These are phyloP conservation scores for Kwoniella bestiolae DNA, from an alignment of 768 basidiomycete genomes.

Conservation along the genomic window DNA sequence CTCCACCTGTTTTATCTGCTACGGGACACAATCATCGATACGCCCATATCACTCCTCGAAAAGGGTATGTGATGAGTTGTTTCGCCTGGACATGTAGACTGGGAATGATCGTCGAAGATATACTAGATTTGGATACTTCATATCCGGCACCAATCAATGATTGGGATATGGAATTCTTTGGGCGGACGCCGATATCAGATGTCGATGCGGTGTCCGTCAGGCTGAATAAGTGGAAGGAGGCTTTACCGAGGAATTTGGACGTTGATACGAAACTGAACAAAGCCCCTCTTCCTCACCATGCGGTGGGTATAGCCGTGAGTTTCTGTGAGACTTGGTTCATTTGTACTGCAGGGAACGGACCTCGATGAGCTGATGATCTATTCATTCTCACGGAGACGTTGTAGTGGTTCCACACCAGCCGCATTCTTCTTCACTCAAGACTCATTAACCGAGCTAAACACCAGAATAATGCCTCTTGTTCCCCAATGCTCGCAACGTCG, in stretches of 20 bases:
- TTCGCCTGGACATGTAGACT: constrained; percentile 42
- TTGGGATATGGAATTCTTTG: constrained; percentile 25
- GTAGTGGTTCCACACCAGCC: constrained; percentile 48
- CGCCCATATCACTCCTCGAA: constrained; percentile 22
- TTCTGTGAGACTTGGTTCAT: not conserved
- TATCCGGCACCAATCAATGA: constrained; percentile 12
- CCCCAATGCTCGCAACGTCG: constrained; percentile 15
- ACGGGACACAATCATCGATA: constrained; percentile 4
- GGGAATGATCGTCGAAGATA: constrained; percentile 43
- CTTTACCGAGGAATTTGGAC: constrained; percentile 23
- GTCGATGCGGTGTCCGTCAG: not conserved
- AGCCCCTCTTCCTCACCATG: constrained; percentile 41
- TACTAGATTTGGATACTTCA: constrained; percentile 38
- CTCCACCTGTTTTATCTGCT: constrained; percentile 33
- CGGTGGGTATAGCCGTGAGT: constrained; percentile 44
- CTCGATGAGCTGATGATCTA: too few relatives aligned
- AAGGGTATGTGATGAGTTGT: constrained; percentile 35
- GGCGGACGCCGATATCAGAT: not conserved
- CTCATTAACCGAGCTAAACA: constrained; percentile 22
- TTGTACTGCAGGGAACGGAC: not conserved
- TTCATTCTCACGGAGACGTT: not conserved
- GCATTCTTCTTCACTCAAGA: constrained; percentile 41
- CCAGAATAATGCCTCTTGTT: not conserved
- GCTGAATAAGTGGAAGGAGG: constrained; percentile 31
- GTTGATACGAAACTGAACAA: constrained; percentile 15